Percentiles rank a stretch among this genome's conserved stretches.
phyloP scores from a whole-genome alignment of 2,329 filamentous ascomycete species.

The Rutstroemia sydowiana region DNA sequence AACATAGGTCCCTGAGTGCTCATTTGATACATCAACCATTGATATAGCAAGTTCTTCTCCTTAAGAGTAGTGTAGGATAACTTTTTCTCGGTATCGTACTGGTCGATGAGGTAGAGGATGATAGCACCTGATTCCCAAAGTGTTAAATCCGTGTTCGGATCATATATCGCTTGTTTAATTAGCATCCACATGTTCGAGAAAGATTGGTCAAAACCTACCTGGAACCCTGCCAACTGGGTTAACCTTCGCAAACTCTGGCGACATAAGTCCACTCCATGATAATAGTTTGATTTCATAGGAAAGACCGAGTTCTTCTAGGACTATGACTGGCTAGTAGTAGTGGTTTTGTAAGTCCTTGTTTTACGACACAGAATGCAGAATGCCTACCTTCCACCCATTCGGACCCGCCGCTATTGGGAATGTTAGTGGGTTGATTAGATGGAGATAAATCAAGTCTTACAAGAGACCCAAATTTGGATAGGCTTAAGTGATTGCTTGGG shows the following conservation, averaged over 20 bases:
- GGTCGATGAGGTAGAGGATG: conserved; percentile 36
- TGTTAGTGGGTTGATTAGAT: not conserved
- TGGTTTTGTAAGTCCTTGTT: not conserved
- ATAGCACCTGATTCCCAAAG: conserved; percentile 41
- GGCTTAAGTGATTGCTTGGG: not conserved
- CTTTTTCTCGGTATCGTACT: conserved; percentile 34
- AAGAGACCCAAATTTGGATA: not conserved
- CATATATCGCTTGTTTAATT: conserved; percentile 5
- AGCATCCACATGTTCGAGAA: not conserved
- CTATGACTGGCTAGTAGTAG: conserved; percentile 25
- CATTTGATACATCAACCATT: conserved; percentile 36
- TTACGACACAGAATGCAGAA: not conserved
- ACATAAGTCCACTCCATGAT: conserved; percentile 34
- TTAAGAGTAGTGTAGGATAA: conserved; percentile 29
- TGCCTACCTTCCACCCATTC: not conserved
- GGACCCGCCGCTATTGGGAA: not conserved
- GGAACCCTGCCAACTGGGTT: conserved; percentile 29
- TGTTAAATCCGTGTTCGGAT: conserved; percentile 36
- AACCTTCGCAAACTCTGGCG: conserved; percentile 30
- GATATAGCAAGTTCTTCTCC: conserved; percentile 29
- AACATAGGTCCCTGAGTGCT: conserved; percentile 9
- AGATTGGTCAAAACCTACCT: not conserved
- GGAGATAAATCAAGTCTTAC: not conserved
- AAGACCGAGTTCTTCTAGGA: conserved; percentile 37
- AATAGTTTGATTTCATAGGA: conserved; percentile 33